Evolutionary conservation across 148 eudicot genomes (phyloP).

Genomic region (Dianthus caryophyllus): DNA sequence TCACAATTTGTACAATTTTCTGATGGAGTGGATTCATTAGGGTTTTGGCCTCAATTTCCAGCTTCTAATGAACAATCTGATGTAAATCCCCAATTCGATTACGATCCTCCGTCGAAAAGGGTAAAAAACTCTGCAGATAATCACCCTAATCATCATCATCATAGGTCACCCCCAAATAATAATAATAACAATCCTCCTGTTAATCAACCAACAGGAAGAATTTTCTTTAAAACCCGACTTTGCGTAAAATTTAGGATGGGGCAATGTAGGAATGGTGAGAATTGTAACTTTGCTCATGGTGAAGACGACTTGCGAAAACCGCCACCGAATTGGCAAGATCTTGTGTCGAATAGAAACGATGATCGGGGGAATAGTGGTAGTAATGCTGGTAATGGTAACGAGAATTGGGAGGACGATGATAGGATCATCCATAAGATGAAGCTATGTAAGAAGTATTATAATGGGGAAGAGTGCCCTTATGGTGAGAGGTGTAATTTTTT

Average conservation of each 20-base stretch:
- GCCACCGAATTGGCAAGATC: slow-evolving; percentile 93
- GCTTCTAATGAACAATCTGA: slow-evolving; percentile 29
- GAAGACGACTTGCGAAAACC: slow-evolving; percentile 71
- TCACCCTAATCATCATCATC: slow-evolving; percentile 27
- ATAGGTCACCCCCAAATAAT: slow-evolving; percentile 36
- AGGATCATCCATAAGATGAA: slow-evolving; percentile 59
- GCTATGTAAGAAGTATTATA: slow-evolving; percentile 79
- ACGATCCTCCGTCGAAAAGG: slow-evolving; percentile 47
- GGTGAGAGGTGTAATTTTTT: slow-evolving; percentile 83
- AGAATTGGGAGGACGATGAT: slow-evolving; percentile 73
- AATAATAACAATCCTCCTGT: slow-evolving; percentile 35
- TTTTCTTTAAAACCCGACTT: slow-evolving; percentile 74
- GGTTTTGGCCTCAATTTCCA: slow-evolving; percentile 40
- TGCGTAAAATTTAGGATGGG: slow-evolving; percentile 72
- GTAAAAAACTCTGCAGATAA: slow-evolving; percentile 36
- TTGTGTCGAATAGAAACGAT: slow-evolving; percentile 37
- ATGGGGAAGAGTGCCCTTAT: slow-evolving; percentile 96
- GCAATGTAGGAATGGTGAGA: slow-evolving; percentile 65
- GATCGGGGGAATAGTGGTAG: slow-evolving; percentile 36
- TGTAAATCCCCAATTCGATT: slow-evolving; percentile 34
- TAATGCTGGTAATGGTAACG: slow-evolving; percentile 17
- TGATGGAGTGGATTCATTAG: slow-evolving; percentile 35
- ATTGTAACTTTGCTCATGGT: slow-evolving; percentile 90
- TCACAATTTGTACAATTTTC: slow-evolving; percentile 29
- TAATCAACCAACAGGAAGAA: slow-evolving; percentile 52